Base-by-base conservation (phyloP, 345 rosid species). In the Noccaea bulbosa region DNA sequence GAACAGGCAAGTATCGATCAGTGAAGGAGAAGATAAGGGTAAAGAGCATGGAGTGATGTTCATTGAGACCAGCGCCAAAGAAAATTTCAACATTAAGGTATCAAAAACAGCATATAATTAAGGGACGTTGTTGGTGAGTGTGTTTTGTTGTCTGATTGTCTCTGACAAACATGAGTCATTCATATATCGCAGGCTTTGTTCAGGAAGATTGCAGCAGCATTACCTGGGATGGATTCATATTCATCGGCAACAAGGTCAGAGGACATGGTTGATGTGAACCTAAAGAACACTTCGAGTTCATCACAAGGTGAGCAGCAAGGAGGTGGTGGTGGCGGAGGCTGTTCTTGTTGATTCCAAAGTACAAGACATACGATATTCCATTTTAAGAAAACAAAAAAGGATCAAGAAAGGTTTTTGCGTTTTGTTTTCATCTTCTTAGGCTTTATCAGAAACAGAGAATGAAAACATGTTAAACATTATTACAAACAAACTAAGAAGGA, bases 231-330 rank as follows among this genome's bases (percentile, higher is more conserved):
- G 91, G 97, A 88, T 79, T 83, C 97, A 0, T 89, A 90, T 56
- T 83, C 93, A 14, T 73, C 40, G 3, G 88, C 84, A 9, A 77
- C 97, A 3, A 93, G 86, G 74, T 88, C 88, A 70, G 97, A 91
- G 76, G 98, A 91, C 79, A 91, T 93, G 98, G 98, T 91, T 22
- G 98, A 93, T 45, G 98, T 93, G 50, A 93, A 89, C 77, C 86
- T 91, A 62, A 93, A 86, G 80, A 82, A 92, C 3, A 81, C 86
- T 4, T 85, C 81, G 51, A 87, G 81, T 77, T 80, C 88, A 54
- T 88, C 90, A 22, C 96, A 87, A 78, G 59, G 81, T 38, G 88
- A 86, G 65, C 89, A 89, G 67, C 91, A 87, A 74, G 87, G 85
- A 74, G 93, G 89, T 11, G 65, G 35, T 0, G 27, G 59, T 9